Evolutionary conservation across 2,329 filamentous ascomycete genomes (phyloP).

Genomic region (Fonsecaea erecta): DNA sequence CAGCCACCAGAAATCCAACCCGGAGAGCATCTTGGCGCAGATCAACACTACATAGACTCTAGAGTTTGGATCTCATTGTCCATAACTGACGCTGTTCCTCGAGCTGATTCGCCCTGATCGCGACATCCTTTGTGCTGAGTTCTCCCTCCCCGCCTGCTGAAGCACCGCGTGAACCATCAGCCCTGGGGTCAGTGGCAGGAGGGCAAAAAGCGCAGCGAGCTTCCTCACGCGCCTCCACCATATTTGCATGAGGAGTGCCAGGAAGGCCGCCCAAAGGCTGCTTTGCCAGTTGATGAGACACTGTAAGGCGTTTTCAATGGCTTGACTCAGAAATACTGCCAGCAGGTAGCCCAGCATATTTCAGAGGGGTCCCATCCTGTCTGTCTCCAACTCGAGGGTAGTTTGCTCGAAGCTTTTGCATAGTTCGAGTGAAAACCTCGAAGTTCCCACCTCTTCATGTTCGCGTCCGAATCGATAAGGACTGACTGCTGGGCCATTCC

Average conservation of each 20-base stretch:
- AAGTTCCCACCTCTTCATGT: conserved; percentile 13
- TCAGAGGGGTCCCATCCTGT: background rate
- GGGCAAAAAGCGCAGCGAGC: background rate
- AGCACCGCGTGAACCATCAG: background rate
- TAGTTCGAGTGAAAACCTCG: background rate
- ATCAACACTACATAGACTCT: background rate
- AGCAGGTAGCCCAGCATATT: background rate
- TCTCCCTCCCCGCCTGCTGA: background rate
- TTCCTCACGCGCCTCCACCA: background rate
- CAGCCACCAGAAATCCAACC: too few species aligned
- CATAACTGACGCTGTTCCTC: background rate
- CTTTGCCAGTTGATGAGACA: background rate
- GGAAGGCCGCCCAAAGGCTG: background rate
- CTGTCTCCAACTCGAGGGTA: background rate
- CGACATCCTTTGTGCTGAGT: background rate
- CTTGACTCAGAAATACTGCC: background rate
- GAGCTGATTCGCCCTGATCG: background rate
- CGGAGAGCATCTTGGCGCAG: background rate
- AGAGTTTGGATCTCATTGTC: background rate
- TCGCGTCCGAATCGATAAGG: conserved; percentile 31
- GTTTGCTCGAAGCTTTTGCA: background rate
- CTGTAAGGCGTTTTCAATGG: background rate
- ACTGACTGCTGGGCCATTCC: conserved; percentile 25
- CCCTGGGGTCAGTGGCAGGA: background rate
- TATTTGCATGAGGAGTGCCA: background rate